Percentiles rank a stretch among this genome's conserved stretches.
These are phyloP conservation scores for Paramecium sexaurelia DNA, from an alignment of 73 alveolate genomes.

Conservation along the genomic window DNA sequence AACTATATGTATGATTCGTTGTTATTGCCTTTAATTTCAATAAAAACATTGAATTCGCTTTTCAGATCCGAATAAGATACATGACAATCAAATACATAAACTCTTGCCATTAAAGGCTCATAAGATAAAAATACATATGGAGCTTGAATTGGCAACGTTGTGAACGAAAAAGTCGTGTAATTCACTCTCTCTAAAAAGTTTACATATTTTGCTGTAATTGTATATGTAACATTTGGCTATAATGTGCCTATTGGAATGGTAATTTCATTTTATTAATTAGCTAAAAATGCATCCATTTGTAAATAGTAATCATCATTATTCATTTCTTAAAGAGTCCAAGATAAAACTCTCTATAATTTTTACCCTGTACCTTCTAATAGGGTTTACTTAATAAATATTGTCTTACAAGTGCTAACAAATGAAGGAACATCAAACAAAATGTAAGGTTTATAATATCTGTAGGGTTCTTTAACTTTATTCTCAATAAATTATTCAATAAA, in stretches of 20 bases:
- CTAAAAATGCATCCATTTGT: background rate
- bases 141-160: background rate
- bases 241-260: background rate
- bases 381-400: background rate
- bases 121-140: background rate
- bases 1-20: background rate
- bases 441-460: background rate
- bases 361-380: background rate
- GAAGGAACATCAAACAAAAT: background rate
- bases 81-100: background rate
- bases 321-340: background rate
- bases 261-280: background rate
- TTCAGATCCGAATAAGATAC: background rate
- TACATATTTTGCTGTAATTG: background rate
- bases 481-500: conserved; percentile 9
- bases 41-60: background rate
- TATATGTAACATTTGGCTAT: background rate
- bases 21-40: background rate
- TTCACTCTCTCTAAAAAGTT: background rate
- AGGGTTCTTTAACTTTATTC: background rate
- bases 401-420: background rate
- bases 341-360: background rate
- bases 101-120: background rate
- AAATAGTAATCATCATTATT: background rate
- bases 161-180: background rate